Percentiles rank a stretch among this genome's conserved stretches.
These are phyloP conservation scores for Suaeda aralocaspica DNA, from an alignment of 148 eudicot species.

Conservation along the genomic window DNA sequence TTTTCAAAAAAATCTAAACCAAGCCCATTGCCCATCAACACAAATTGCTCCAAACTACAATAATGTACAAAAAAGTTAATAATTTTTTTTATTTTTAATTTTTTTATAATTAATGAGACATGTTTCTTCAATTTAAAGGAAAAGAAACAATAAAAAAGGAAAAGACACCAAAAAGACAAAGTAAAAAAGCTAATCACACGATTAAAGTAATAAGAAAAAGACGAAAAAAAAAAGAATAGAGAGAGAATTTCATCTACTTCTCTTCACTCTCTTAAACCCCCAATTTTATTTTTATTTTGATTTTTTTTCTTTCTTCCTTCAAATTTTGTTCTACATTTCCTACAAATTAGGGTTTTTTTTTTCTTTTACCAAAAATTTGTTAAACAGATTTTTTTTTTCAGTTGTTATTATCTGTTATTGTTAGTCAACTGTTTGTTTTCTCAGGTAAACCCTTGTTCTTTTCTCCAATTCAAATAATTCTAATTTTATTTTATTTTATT, in stretches of 20 bases:
- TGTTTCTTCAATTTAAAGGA: background rate
- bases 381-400: background rate
- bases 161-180: background rate
- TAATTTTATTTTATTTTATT: background rate
- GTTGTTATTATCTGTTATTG: background rate
- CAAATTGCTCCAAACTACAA: no score
- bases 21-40: no score
- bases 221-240: background rate
- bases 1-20: no score
- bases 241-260: background rate
- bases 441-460: constrained; percentile 19
- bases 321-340: background rate
- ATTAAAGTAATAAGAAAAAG: background rate
- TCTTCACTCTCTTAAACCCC: background rate
- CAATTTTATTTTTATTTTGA: background rate
- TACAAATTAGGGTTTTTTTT: constrained; percentile 28
- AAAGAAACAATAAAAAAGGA: background rate
- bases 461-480: no score
- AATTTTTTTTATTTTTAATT: no score
- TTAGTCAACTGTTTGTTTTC: background rate
- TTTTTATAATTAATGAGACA: background rate
- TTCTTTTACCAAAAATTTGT: background rate
- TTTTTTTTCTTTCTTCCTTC: no score
- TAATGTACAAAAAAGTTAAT: no score
- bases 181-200: constrained; percentile 17